Evolutionary conservation across 2,329 filamentous ascomycete species (phyloP).

Genomic region (Ophiobolus disseminans): DNA sequence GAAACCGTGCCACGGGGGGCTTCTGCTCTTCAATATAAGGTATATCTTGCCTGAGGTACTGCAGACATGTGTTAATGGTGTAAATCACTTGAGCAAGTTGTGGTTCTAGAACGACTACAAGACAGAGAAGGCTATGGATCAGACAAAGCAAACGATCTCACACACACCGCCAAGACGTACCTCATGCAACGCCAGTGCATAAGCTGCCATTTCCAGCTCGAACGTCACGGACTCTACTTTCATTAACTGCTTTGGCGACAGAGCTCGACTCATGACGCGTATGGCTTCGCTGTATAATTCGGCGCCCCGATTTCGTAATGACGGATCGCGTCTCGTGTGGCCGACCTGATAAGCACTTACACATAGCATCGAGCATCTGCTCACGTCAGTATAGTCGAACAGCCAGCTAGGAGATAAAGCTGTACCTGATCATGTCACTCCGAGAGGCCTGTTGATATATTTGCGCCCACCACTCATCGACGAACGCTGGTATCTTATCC

Average conservation of each 20-base stretch:
- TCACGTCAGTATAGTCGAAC: too few species aligned
- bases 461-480: not conserved
- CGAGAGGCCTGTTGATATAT: not conserved
- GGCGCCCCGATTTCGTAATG: slow-evolving; percentile 11
- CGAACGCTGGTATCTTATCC: not conserved
- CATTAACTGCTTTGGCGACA: not conserved
- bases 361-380: slow-evolving; percentile 17
- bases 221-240: not conserved
- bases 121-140: not conserved
- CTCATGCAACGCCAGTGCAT: slow-evolving; percentile 17
- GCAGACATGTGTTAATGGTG: not conserved
- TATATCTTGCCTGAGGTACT: not conserved
- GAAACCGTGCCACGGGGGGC: not conserved
- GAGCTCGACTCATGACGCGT: not conserved
- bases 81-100: not conserved
- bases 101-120: not conserved
- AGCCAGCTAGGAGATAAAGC: not conserved
- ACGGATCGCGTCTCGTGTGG: slow-evolving; percentile 5
- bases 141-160: not conserved
- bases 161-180: slow-evolving; percentile 6
- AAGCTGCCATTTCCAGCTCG: slow-evolving; percentile 13
- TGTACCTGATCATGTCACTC: slow-evolving; percentile 7
- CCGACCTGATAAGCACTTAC: slow-evolving; percentile 17
- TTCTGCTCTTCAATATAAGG: not conserved
- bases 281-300: slow-evolving; percentile 20